A percentile compares a stretch with the other conserved stretches of the same genome.
These are phyloP conservation scores for Coniferiporia sulphurascens DNA, from an alignment of 1,284 basidiomycete species.

Conservation along the genomic window DNA sequence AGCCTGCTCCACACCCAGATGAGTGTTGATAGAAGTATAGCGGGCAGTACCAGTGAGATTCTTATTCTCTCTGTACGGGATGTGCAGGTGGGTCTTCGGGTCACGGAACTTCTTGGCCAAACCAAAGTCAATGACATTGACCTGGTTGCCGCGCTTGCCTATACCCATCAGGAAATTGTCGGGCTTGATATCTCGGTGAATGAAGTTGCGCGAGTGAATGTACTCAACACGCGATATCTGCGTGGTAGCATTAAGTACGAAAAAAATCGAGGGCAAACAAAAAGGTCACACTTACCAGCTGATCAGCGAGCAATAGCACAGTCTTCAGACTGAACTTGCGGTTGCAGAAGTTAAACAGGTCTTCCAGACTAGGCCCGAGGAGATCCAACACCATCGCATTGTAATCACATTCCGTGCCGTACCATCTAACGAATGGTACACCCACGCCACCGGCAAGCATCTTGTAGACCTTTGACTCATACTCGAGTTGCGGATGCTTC, in stretches of 20 bases:
- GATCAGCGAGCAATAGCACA: conserved; percentile 93
- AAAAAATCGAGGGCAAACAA: conserved; percentile 13
- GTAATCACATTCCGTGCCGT: conserved; percentile 98
- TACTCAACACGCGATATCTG: conserved; percentile 99
- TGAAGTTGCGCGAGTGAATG: conserved; percentile 99
- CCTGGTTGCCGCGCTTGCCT: conserved; percentile 98
- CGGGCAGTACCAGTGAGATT: conserved; percentile 98
- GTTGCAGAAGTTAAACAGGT: conserved; percentile 99
- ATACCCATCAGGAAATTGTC: conserved; percentile 99
- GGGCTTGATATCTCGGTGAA: conserved; percentile 99
- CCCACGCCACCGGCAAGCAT: conserved; percentile 97
- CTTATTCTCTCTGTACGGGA: conserved; percentile 99
- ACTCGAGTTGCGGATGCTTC: conserved; percentile 99
- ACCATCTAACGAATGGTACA: conserved; percentile 97
- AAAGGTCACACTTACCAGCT: conserved; percentile 61
- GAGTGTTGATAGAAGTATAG: conserved; percentile 99
- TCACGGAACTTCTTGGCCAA: conserved; percentile 99
- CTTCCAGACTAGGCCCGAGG: conserved; percentile 95
- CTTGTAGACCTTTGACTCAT: conserved; percentile 97
- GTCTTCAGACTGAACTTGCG: conserved; percentile 98
- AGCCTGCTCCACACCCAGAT: conserved; percentile 95
- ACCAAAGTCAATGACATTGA: conserved; percentile 99
- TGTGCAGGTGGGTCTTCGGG: conserved; percentile 98
- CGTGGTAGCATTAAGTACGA: conserved; percentile 8
- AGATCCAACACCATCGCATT: conserved; percentile 99